A percentile compares a stretch with the other conserved stretches of the same genome.
Conservation (phyloP, 345 rosid genomes). For the Chamaenerion angustifolium region DNA sequence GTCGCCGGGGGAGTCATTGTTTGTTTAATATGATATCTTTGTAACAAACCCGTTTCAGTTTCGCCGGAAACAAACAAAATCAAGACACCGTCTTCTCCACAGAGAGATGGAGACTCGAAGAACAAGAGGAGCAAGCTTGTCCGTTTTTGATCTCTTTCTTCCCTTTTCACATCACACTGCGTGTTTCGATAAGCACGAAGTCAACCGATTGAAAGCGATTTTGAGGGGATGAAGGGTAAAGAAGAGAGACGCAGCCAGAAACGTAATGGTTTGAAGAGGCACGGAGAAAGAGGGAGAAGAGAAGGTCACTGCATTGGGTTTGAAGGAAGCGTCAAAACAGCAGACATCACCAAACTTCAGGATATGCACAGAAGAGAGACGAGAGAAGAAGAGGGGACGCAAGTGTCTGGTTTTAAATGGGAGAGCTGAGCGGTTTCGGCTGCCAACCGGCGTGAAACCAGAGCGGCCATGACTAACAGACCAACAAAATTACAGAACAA, state of each 20-base stretch:
- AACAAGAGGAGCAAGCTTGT: slow-evolving; percentile 1
- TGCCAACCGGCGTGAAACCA: slow-evolving; percentile 50
- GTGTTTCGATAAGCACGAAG: slow-evolving; percentile 12
- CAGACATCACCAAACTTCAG: not conserved
- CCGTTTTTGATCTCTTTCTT: slow-evolving; percentile 14
- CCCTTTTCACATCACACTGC: slow-evolving; percentile 8
- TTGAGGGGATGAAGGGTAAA: not conserved
- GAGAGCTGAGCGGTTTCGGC: slow-evolving; percentile 31
- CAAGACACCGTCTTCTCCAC: not conserved
- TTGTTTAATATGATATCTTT: not conserved
- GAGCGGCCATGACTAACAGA: slow-evolving; percentile 12
- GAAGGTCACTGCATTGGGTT: slow-evolving; percentile 5
- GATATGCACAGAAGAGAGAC: not conserved
- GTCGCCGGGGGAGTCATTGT: slow-evolving; percentile 24
- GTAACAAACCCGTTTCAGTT: not conserved
- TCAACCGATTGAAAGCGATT: not conserved
- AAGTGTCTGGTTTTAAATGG: slow-evolving; percentile 7
- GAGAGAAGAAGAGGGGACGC: slow-evolving; percentile 1
- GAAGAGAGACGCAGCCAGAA: not conserved
- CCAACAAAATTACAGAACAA: not conserved
- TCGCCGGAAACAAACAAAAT: not conserved
- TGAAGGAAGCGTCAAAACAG: not conserved
- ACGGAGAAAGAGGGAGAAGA: slow-evolving; percentile 11
- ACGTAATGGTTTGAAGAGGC: not conserved
- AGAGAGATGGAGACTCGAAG: not conserved